Conservation (phyloP, 2,329 filamentous ascomycete species). For the Colletotrichum abscissum region DNA sequence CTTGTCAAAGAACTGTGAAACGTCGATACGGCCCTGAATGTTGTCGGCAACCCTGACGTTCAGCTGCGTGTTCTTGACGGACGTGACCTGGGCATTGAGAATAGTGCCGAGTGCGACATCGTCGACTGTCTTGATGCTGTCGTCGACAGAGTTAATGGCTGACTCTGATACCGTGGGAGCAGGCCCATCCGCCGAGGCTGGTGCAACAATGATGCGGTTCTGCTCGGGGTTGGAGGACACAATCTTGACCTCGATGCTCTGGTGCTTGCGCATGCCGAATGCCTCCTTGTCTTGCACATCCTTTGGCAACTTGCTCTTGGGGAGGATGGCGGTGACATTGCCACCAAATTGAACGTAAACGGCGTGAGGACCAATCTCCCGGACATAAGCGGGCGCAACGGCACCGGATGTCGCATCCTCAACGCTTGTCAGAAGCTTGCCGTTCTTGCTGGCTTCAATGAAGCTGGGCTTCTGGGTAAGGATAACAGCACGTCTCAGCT, state of each 20-base stretch:
- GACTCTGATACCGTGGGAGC: slow-evolving; percentile 42
- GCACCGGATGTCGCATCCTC: slow-evolving; percentile 78
- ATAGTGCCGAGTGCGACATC: slow-evolving; percentile 80
- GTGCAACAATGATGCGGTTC: slow-evolving; percentile 72
- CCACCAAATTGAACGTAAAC: slow-evolving; percentile 91
- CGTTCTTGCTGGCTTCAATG: slow-evolving; percentile 77
- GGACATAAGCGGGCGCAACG: slow-evolving; percentile 81
- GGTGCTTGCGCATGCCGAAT: slow-evolving; percentile 82
- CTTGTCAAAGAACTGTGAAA: slow-evolving; percentile 88
- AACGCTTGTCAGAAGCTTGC: slow-evolving; percentile 77
- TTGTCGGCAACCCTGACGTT: slow-evolving; percentile 91
- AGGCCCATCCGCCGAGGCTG: slow-evolving; percentile 57
- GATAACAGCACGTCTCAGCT: slow-evolving; percentile 78
- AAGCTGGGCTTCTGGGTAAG: slow-evolving; percentile 88
- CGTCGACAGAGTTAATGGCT: slow-evolving; percentile 68
- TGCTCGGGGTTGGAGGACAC: slow-evolving; percentile 77
- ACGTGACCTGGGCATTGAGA: slow-evolving; percentile 82
- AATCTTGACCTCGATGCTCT: slow-evolving; percentile 80
- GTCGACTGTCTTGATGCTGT: slow-evolving; percentile 70
- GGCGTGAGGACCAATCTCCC: slow-evolving; percentile 83
- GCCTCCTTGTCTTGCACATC: slow-evolving; percentile 75
- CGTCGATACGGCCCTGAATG: slow-evolving; percentile 90
- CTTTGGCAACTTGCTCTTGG: slow-evolving; percentile 80
- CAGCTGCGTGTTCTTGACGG: slow-evolving; percentile 89
- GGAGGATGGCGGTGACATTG: slow-evolving; percentile 80